Base-by-base conservation (phyloP, 106 monocot genomes). In the Posidonia australis region DNA sequence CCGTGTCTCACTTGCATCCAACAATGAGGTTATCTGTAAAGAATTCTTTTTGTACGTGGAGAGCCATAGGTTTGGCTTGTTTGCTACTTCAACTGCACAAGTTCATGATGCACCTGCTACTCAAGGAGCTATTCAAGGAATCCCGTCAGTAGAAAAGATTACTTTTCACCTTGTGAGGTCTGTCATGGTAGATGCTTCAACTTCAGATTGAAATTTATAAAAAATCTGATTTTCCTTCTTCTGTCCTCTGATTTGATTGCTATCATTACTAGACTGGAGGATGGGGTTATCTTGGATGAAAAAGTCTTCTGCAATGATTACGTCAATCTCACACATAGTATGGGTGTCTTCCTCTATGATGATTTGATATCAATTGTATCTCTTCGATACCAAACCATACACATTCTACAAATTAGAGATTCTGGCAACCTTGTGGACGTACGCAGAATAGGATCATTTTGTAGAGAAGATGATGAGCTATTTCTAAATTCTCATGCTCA, bases 111-210 rank as follows among this genome's bases (percentile, higher is more conserved):
- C 78, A 49, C 75, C 72, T 75, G 58, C 62, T 49, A 71, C 32
- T 44, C 82, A 88, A 28, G 98, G 98, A 27, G 87, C 87, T 60
- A 31, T 91, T 59, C 78, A 71, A 63, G 91, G 98, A 67, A 80
- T 98, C n/a, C 98, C 91, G 59, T 83, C 80, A 56, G 79, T 90
- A 70, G 98, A 98, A 67, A 98, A 83, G 74, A 98, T 98, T 23
- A 90, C 90, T 54, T 87, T 91, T 76, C 75, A 98, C 72, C 98
- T 98, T 77, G 80, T 98, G 60, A 98, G 98, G 98, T 98, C 66
- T 69, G 76, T 69, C 46, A 42, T 67, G 49, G 36, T 42, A 52
- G 58, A 61, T 75, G 14, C 62, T 47, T 41, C 1, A 5, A 44
- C 68, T 56, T 48, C 9, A 29, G 13, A 31, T 29, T 53, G 44